phyloP scores from a whole-genome alignment of 352 stramenopile species.

The Pythium apleroticum region DNA sequence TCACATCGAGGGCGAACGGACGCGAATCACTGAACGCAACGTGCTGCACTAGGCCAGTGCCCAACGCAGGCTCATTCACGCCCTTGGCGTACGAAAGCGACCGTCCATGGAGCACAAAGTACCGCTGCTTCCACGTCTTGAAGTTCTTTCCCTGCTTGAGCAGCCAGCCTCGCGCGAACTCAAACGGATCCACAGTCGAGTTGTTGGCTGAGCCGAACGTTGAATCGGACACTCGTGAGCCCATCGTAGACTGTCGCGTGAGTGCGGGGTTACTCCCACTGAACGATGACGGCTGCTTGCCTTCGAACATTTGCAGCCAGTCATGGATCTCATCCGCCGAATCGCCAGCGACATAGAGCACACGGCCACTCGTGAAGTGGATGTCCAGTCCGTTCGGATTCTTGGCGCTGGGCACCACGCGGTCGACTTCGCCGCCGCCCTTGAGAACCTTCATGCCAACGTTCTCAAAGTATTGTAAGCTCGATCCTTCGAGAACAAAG shows the following conservation, averaged over 20 bases:
- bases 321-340: conserved; percentile 58
- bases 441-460: conserved; percentile 33
- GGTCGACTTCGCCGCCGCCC: conserved; percentile 54
- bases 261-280: background rate
- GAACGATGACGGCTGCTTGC: conserved; percentile 4
- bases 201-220: background rate
- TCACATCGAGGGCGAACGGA: conserved; percentile 70
- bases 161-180: conserved; percentile 46
- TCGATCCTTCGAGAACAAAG: conserved; percentile 47
- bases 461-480: conserved; percentile 37
- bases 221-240: conserved; percentile 13
- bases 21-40: conserved; percentile 57
- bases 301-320: conserved; percentile 56
- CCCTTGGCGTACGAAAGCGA: conserved; percentile 58
- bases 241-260: conserved; percentile 8
- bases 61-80: conserved; percentile 37
- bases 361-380: conserved; percentile 48
- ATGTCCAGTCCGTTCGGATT: conserved; percentile 75
- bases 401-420: conserved; percentile 41
- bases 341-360: conserved; percentile 65
- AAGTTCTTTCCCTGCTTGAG: conserved; percentile 78
- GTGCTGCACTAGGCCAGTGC: conserved; percentile 48
- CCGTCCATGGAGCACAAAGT: conserved; percentile 56
- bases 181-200: background rate
- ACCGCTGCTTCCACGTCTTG: conserved; percentile 76